These are phyloP conservation scores for Globisporangium nunn DNA, from an alignment of 352 stramenopile genomes.

Conservation along the genomic window DNA sequence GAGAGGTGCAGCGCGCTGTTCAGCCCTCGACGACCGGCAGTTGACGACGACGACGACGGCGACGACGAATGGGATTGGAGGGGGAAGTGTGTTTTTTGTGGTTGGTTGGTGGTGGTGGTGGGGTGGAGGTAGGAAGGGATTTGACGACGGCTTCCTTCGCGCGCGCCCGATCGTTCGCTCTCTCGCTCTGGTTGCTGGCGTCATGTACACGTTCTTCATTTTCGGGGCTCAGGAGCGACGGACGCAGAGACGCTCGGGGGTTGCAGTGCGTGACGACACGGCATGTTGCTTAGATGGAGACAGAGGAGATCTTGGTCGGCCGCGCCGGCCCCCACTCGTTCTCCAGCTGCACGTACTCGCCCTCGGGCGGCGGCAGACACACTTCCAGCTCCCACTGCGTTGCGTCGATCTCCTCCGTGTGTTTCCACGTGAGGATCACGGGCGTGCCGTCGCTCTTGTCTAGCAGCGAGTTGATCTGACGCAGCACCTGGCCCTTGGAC, in stretches of 20 bases:
- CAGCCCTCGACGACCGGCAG: slow-evolving; percentile 1
- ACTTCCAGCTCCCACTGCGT: slow-evolving; percentile 75
- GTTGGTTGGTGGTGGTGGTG: neutral
- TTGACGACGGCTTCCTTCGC: slow-evolving; percentile 9
- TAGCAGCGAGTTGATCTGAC: slow-evolving; percentile 69
- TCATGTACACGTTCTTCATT: slow-evolving; percentile 7
- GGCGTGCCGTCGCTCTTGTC: slow-evolving; percentile 65
- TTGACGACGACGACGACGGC: slow-evolving; percentile 3
- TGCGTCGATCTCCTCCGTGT: slow-evolving; percentile 68
- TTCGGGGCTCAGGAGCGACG: neutral
- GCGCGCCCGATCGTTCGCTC: slow-evolving; percentile 5
- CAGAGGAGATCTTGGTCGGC: slow-evolving; percentile 79
- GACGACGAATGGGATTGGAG: neutral
- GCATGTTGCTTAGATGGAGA: slow-evolving; percentile 60
- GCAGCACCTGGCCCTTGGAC: slow-evolving; percentile 74
- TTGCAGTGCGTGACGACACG: slow-evolving; percentile 2
- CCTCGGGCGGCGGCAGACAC: slow-evolving; percentile 69
- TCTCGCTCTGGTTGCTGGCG: neutral
- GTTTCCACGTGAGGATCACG: slow-evolving; percentile 78
- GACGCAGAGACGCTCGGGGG: neutral
- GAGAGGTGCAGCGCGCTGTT: slow-evolving; percentile 10
- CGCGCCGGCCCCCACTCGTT: slow-evolving; percentile 80
- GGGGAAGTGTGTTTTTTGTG: slow-evolving; percentile 3
- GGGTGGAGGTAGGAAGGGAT: neutral
- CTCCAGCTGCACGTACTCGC: slow-evolving; percentile 72